Evolutionary conservation across 495 filamentous ascomycete genomes (phyloP).

Genomic region (Amphirosellinia nigrospora): DNA sequence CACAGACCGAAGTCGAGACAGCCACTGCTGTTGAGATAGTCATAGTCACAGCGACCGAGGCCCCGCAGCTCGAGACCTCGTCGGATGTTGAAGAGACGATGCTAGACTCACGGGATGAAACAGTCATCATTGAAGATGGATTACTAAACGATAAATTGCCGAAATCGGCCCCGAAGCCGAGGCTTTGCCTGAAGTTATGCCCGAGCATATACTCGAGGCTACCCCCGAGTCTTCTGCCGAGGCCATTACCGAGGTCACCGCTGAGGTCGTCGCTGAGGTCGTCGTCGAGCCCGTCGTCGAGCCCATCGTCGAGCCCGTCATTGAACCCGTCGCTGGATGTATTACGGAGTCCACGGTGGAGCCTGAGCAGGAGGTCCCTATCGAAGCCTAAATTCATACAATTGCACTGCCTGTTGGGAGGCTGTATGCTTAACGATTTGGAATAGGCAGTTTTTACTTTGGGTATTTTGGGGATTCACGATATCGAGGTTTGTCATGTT

Average conservation of each 20-base stretch:
- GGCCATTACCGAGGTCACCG: no score
- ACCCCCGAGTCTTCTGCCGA: no score
- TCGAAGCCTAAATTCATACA: constrained; percentile 21
- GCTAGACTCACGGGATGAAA: not conserved
- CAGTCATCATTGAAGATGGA: not conserved
- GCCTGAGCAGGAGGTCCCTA: not conserved
- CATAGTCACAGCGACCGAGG: constrained; percentile 34
- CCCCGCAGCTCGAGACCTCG: not conserved
- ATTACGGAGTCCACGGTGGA: constrained; percentile 1
- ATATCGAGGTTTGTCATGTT: constrained; percentile 3
- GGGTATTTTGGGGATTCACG: not conserved
- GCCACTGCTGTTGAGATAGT: constrained; percentile 31
- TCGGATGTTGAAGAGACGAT: constrained; percentile 31
- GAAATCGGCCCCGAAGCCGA: not conserved
- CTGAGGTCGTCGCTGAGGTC: no score
- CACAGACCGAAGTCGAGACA: constrained; percentile 37
- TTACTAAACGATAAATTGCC: not conserved
- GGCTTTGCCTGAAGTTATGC: not conserved
- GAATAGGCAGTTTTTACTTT: not conserved
- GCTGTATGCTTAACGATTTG: constrained; percentile 9
- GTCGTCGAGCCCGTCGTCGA: no score
- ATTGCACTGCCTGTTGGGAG: constrained; percentile 2
- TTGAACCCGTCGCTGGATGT: not conserved
- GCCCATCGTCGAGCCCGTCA: not conserved
- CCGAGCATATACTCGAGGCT: not conserved